phyloP scores from a whole-genome alignment of 2,329 filamentous ascomycete species.

The Diplodia mutila region DNA sequence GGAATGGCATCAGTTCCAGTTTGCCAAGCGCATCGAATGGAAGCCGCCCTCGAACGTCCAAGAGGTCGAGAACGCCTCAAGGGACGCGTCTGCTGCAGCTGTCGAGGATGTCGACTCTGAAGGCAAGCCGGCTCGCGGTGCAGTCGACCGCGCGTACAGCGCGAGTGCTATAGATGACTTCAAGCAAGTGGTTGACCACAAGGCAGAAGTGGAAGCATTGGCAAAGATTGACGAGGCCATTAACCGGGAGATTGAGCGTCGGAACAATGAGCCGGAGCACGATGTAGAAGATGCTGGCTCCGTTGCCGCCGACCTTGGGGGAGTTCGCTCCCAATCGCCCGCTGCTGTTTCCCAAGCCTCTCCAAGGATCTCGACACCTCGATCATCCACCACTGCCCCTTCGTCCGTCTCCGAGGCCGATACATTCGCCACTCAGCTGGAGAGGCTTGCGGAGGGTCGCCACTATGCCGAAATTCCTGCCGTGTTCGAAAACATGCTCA shows the following conservation, averaged over 20 bases:
- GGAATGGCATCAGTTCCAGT: slow-evolving; percentile 92
- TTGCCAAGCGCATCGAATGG: slow-evolving; percentile 87
- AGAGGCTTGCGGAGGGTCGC: slow-evolving; percentile 69
- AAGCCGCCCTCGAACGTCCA: slow-evolving; percentile 58
- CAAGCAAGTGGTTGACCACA: slow-evolving; percentile 56
- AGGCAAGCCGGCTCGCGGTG: slow-evolving; percentile 34
- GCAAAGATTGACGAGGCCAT: slow-evolving; percentile 86
- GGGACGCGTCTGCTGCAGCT: slow-evolving; percentile 33
- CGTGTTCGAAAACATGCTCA: slow-evolving; percentile 88
- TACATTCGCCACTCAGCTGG: slow-evolving; percentile 77
- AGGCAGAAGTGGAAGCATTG: slow-evolving; percentile 60
- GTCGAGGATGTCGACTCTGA: slow-evolving; percentile 32
- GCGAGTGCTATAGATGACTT: slow-evolving; percentile 64
- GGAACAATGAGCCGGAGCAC: slow-evolving; percentile 55
- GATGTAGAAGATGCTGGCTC: slow-evolving; percentile 39
- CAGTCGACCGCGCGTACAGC: slow-evolving; percentile 55
- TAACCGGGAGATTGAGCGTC: slow-evolving; percentile 72
- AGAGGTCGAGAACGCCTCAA: slow-evolving; percentile 43
- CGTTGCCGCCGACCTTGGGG: slow-evolving; percentile 37
- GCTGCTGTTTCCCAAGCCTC: slow-evolving; percentile 38
- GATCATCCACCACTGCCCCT: slow-evolving; percentile 52
- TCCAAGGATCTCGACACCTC: slow-evolving; percentile 32
- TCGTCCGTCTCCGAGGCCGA: slow-evolving; percentile 67
- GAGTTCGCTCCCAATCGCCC: slow-evolving; percentile 38
- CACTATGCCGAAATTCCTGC: slow-evolving; percentile 87